Conservation (phyloP, 768 basidiomycete genomes). For the Tubosaeta sp. region DNA sequence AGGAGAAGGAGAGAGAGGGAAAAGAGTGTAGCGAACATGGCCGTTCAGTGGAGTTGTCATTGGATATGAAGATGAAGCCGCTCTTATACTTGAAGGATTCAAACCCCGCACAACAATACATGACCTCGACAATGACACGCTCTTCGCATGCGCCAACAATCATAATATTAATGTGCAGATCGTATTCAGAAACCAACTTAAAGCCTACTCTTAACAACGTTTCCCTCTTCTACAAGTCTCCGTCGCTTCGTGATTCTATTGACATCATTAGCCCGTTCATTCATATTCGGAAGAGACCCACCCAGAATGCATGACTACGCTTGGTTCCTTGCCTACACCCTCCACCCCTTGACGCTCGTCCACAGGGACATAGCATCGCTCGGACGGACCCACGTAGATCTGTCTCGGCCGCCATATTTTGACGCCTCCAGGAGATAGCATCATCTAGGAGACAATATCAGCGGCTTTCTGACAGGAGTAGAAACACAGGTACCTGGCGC, state of each 20-base stretch:
- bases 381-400: conserved; percentile 73
- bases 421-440: conserved; percentile 83
- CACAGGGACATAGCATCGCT: conserved; percentile 71
- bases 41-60: conserved; percentile 13
- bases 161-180: neutral
- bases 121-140: neutral
- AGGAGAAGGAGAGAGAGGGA: conserved; percentile 63
- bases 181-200: neutral
- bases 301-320: conserved; percentile 69
- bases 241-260: conserved; percentile 31
- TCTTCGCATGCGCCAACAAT: neutral
- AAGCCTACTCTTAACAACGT: conserved; percentile 27
- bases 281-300: conserved; percentile 35
- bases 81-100: conserved; percentile 11
- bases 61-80: too few relatives aligned
- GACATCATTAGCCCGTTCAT: conserved; percentile 1
- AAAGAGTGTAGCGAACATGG: conserved; percentile 81
- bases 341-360: conserved; percentile 53
- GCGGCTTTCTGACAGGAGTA: neutral
- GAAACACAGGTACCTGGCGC: conserved; percentile 56
- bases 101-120: conserved; percentile 21
- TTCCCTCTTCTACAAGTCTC: conserved; percentile 24
- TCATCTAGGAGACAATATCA: conserved; percentile 56
- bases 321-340: conserved; percentile 56
- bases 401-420: conserved; percentile 92